These are phyloP conservation scores for Quaeritorhiza haematococci DNA, from an alignment of 371 early-diverging fungal species.

Conservation along the genomic window DNA sequence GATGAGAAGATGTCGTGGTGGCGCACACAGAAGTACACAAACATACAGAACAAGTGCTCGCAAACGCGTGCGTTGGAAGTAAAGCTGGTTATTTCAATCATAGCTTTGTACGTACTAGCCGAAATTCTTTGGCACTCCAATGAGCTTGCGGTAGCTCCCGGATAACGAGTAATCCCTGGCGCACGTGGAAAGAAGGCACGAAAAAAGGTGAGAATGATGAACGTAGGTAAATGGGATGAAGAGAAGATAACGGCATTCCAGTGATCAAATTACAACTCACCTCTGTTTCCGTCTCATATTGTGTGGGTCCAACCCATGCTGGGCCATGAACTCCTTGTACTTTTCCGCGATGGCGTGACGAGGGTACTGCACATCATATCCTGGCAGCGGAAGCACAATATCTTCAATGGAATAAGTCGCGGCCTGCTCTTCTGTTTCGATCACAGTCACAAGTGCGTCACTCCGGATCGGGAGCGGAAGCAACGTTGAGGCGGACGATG, in stretches of 20 bases:
- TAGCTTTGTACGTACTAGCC: constrained; percentile 12
- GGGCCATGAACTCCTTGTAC: constrained; percentile 66
- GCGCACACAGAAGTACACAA: too few relatives aligned
- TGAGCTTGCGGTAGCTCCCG: constrained; percentile 75
- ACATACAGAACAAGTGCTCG: too few relatives aligned
- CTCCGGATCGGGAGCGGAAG: too few relatives aligned
- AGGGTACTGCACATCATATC: constrained; percentile 74
- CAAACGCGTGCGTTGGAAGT: too few relatives aligned
- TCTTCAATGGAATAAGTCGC: constrained; percentile 70
- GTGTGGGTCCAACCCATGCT: constrained; percentile 47
- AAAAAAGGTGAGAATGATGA: not conserved
- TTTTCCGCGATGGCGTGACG: constrained; percentile 59
- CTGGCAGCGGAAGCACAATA: constrained; percentile 89
- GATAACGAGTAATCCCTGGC: constrained; percentile 38
- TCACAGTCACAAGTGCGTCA: constrained; percentile 18
- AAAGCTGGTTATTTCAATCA: too few relatives aligned
- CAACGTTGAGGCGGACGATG: too few relatives aligned
- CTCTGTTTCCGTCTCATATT: constrained; percentile 36
- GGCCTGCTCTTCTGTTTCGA: constrained; percentile 63
- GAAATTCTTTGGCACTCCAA: constrained; percentile 35
- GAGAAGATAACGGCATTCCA: too few relatives aligned
- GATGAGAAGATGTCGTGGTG: too few relatives aligned
- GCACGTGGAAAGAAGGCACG: too few relatives aligned
- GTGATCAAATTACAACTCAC: constrained; percentile 19
- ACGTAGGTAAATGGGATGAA: not conserved